Base-by-base conservation (phyloP, 305 asterid genomes). In the Vinca major region DNA sequence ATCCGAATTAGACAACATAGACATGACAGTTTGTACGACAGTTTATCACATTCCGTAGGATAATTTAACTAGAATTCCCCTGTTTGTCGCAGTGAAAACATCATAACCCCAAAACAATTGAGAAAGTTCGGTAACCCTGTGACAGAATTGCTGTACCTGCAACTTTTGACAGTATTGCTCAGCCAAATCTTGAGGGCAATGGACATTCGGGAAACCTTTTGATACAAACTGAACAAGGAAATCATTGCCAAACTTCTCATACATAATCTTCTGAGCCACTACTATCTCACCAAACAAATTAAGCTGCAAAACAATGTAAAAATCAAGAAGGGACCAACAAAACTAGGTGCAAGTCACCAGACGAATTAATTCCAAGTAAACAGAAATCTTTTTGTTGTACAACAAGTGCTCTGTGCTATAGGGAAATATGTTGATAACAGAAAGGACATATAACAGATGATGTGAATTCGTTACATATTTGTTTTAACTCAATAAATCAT, bases 211-310 rank as follows among this genome's bases (percentile, higher is more conserved):
- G 63, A 89, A 84, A 61, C 92, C 84, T 73, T 88, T 89, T 16
- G 95, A 86, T 69, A 91, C 89, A 69, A 89, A 88, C 74, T 76
- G 84, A 62, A 66, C 79, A 68, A 93, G 84, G 81, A 89, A 93
- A 62, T 86, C 92, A 66, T 86, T 85, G 74, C 99, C 96, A 72
- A 85, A 85, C 76, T 83, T 89, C 82, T 94, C 97, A 51, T 86
- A 86, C 96, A 94, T 91, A 84, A 86, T 86, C 87, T 80, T 89
- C 82, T 94, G 99, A 70, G 93, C 97, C 66, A 79, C 63, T 64
- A 94, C 89, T 17, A 94, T 86, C 86, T 94, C 99, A 8, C 88
- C 80, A 47, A 91, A 89, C 86, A 94, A 80, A 76, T 50, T 65
- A 76, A 81, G 78, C 99, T 91, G 90, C 79, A 17, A 58, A 71